Evolutionary conservation across 169 alveolate genomes (phyloP), one percentile per base, ranked within the genome.

Genomic region (Cyclospora cayetanensis): DNA sequence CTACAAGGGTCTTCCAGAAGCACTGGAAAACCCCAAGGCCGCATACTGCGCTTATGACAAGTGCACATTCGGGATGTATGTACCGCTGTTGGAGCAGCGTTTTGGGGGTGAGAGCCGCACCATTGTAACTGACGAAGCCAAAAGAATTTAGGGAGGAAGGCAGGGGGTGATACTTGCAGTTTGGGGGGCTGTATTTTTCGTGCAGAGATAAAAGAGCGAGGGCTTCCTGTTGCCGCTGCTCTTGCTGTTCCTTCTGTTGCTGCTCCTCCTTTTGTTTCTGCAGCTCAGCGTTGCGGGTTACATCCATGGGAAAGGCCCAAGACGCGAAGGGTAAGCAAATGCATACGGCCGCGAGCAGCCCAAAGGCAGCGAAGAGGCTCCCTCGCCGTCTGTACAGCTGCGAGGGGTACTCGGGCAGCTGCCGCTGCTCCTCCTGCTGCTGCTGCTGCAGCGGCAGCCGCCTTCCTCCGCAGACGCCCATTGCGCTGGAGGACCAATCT

Each of bases 81-180:
- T n/a, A n/a, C n/a, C n/a, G n/a, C n/a, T n/a, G n/a, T n/a, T n/a
- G n/a, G n/a, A n/a, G n/a, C n/a, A n/a, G n/a, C n/a, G n/a, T n/a
- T n/a, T n/a, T n/a, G n/a, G n/a, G n/a, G n/a, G n/a, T n/a, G n/a
- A n/a, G n/a, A n/a, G n/a, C 29, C 65, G 15, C 39, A 31, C 92
- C 92, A 41, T 72, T 87, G 46, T 87, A 53, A 20, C 22, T 34
- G 27, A 87, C 42, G 46, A 43, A 53, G 39, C 83, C 74, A 34
- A 86, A 66, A 2, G 52, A 41, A 37, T 87, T 52, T 27, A 87
- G 63, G 9, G 76, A 43, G 31, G n/a, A 11, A 4, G 92, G 92
- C 41, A 87, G 63, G 7, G 92, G 87, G 35, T 72, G 92, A 43
- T 70, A 87, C 79, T 87, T 87, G 87, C 92, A 87, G 66, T 50